Percentiles rank a stretch among this genome's conserved stretches.
These are phyloP conservation scores for Zoysia japonica DNA, from an alignment of 176 grass and related monocot genomes.

Conservation along the genomic window DNA sequence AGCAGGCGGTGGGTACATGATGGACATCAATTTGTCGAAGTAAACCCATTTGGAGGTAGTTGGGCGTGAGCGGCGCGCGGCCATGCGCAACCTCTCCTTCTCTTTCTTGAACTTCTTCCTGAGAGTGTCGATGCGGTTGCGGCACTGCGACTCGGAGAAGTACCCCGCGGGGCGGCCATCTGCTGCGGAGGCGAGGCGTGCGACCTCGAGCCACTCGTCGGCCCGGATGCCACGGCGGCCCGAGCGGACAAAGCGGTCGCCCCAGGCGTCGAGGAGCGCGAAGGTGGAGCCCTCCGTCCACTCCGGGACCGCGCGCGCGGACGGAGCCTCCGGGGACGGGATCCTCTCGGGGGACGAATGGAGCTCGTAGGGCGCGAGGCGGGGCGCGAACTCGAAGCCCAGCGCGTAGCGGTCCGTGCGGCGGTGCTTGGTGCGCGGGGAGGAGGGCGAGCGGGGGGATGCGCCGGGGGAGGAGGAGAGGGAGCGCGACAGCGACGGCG, in stretches of 20 bases:
- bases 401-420: conserved; percentile 56
- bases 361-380: conserved; percentile 14
- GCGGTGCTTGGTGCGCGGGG: conserved; percentile 44
- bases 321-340: neutral
- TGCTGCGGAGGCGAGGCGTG: conserved; percentile 38
- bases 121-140: conserved; percentile 79
- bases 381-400: conserved; percentile 76
- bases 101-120: conserved; percentile 89
- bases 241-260: conserved; percentile 60
- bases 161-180: conserved; percentile 26
- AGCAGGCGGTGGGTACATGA: conserved; percentile 41
- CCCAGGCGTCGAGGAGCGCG: conserved; percentile 77
- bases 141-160: conserved; percentile 69
- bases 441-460: conserved; percentile 40
- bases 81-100: conserved; percentile 44
- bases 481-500: conserved; percentile 22
- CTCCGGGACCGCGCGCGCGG: conserved; percentile 17
- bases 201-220: conserved; percentile 78
- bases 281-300: conserved; percentile 89
- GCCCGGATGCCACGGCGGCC: conserved; percentile 60
- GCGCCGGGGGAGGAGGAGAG: conserved; percentile 30
- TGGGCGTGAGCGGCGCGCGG: conserved; percentile 20
- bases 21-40: conserved; percentile 64
- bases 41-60: conserved; percentile 63
- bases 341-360: neutral